phyloP scores from a whole-genome alignment of 371 early-diverging fungal species.

The Rhizopus arrhizus region DNA sequence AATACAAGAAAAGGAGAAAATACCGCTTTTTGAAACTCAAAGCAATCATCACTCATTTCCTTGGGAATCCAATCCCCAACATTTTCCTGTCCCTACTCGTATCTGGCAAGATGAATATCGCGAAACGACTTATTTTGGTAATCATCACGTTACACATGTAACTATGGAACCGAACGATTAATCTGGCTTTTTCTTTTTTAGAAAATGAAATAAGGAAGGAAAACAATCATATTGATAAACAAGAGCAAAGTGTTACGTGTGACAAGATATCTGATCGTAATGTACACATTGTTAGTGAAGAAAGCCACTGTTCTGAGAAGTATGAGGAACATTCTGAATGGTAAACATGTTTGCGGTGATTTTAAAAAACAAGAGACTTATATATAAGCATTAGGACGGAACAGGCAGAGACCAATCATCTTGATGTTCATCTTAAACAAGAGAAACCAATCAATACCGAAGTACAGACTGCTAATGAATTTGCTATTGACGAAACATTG shows the following conservation, averaged over 20 bases:
- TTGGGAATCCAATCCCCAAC: constrained; percentile 26
- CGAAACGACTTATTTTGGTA: not conserved
- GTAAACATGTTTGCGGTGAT: no score
- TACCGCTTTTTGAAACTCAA: not conserved
- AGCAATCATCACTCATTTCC: constrained; percentile 23
- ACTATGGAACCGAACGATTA: not conserved
- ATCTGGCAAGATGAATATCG: constrained; percentile 28
- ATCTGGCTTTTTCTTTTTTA: no score
- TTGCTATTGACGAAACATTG: constrained; percentile 25
- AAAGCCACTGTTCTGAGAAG: no score
- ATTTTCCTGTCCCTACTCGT: constrained; percentile 30
- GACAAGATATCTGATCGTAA: no score
- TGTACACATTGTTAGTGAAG: no score
- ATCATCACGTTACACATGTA: not conserved
- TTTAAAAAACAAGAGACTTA: no score
- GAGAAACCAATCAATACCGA: not conserved
- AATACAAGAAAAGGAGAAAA: constrained; percentile 1
- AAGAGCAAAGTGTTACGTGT: no score
- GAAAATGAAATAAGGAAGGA: no score
- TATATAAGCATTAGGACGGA: no score
- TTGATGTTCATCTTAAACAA: not conserved
- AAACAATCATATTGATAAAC: no score
- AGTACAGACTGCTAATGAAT: not conserved
- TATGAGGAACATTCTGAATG: no score
- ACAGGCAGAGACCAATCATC: no score